Evolutionary conservation across 768 basidiomycete species (phyloP).

Genomic region (Lepiota subincarnata): DNA sequence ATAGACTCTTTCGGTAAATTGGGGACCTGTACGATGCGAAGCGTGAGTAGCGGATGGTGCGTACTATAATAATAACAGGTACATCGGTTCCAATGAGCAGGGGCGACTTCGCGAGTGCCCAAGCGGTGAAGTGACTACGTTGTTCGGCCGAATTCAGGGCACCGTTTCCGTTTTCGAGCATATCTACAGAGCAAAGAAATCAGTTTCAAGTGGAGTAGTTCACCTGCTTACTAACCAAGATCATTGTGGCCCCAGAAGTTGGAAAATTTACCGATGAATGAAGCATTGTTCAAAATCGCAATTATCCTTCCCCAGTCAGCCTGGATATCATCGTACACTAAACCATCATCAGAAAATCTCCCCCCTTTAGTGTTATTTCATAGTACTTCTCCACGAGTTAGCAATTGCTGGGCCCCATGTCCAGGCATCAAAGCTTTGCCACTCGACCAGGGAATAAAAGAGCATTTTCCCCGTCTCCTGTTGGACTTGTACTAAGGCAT

Average conservation of each 20-base stretch:
- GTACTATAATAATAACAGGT: conserved; percentile 12
- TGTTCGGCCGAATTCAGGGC: conserved; percentile 44
- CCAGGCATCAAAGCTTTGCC: conserved; percentile 26
- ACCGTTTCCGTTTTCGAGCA: conserved; percentile 44
- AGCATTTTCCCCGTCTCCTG: conserved; percentile 22
- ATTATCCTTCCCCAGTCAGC: conserved; percentile 21
- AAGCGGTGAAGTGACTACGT: conserved; percentile 52
- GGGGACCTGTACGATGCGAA: conserved; percentile 12
- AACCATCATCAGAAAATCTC: neutral
- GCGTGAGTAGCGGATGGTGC: neutral
- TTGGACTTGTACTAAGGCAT: conserved; percentile 20
- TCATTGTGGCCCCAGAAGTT: conserved; percentile 50
- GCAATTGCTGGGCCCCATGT: conserved; percentile 21
- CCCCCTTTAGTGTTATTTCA: neutral
- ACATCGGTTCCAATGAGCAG: conserved; percentile 48
- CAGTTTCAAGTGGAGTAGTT: neutral
- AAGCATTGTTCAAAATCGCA: conserved; percentile 22
- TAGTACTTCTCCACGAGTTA: conserved; percentile 21
- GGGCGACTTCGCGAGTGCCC: conserved; percentile 54
- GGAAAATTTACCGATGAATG: conserved; percentile 22
- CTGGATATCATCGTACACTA: conserved; percentile 23
- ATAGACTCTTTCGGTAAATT: conserved; percentile 31
- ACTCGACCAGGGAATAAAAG: conserved; percentile 23
- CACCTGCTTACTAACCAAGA: conserved; percentile 28
- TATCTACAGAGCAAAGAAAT: conserved; percentile 12